Evolutionary conservation across 805 yeast genomes (phyloP).

Genomic region (Jamesozyma piceae): DNA sequence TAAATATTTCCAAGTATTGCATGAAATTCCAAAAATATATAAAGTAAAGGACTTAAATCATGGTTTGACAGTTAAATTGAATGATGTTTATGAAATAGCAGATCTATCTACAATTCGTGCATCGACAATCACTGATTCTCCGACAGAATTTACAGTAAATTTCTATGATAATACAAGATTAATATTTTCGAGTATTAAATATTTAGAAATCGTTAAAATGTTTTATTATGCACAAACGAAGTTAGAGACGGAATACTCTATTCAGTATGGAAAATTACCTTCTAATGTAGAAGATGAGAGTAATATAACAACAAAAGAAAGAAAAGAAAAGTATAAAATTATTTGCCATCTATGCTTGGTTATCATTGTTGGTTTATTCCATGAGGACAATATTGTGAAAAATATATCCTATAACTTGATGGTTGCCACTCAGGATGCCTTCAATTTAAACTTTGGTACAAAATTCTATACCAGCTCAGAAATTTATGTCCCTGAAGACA

Average conservation of each 20-base stretch:
- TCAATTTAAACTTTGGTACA: conserved; percentile 49
- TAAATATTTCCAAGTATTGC: conserved; percentile 47
- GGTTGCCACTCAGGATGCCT: conserved; percentile 47
- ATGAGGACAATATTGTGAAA: conserved; percentile 47
- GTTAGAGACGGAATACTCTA: conserved; percentile 30
- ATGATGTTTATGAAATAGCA: conserved; percentile 35
- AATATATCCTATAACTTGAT: conserved; percentile 52
- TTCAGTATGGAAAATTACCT: conserved; percentile 6
- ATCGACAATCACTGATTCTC: conserved; percentile 35
- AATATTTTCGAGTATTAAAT: conserved; percentile 37
- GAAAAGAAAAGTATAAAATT: conserved; percentile 28
- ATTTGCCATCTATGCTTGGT: conserved; percentile 55
- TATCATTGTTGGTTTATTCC: conserved; percentile 55
- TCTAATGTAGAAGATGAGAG: conserved; percentile 1
- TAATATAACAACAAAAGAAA: conserved; percentile 13
- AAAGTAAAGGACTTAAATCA: conserved; percentile 24
- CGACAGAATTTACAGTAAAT: conserved; percentile 42
- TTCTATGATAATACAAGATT: conserved; percentile 28
- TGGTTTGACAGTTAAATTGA: conserved; percentile 29
- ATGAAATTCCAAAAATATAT: conserved; percentile 33
- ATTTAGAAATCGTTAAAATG: conserved; percentile 55
- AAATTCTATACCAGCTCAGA: conserved; percentile 44
- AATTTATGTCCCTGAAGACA: conserved; percentile 57
- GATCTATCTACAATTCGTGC: conserved; percentile 34
- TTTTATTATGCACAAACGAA: conserved; percentile 54